These are phyloP conservation scores for Tolypocladium cylindrosporum DNA, from an alignment of 2,329 filamentous ascomycete species.

Conservation along the genomic window DNA sequence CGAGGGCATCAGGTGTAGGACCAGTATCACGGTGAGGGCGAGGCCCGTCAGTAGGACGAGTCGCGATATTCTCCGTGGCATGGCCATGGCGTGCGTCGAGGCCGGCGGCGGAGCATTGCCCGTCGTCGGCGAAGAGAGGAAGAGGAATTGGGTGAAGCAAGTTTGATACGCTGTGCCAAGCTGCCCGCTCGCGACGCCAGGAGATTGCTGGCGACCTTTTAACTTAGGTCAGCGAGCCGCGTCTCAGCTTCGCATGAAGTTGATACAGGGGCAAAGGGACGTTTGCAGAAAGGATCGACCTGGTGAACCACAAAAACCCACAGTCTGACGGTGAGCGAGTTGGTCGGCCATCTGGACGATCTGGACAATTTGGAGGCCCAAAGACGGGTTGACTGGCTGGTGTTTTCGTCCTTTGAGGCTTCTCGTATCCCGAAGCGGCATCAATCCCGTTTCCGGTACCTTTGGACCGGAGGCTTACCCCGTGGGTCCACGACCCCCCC, in stretches of 20 bases:
- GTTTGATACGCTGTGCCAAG: too few species aligned
- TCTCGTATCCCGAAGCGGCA: neutral
- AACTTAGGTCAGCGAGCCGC: neutral
- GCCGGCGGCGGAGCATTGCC: neutral
- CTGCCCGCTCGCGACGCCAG: neutral
- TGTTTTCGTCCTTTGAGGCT: too few species aligned
- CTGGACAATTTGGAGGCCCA: too few species aligned
- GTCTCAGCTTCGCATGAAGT: neutral
- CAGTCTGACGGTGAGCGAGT: too few species aligned
- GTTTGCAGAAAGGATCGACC: neutral
- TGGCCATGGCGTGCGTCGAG: constrained; percentile 7
- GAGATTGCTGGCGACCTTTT: neutral
- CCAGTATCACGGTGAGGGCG: constrained; percentile 10
- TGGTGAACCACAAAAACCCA: neutral
- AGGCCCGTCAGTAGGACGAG: constrained; percentile 11
- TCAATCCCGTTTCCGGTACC: neutral
- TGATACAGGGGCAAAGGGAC: neutral
- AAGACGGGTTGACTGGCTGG: too few species aligned
- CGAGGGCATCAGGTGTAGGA: constrained; percentile 11
- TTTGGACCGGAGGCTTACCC: neutral
- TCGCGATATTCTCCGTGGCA: constrained; percentile 13
- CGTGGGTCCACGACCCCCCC: neutral
- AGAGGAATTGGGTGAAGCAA: too few species aligned
- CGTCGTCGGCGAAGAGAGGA: neutral
- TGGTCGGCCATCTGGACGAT: too few species aligned